Evolutionary conservation across 305 asterid species (phyloP).

Genomic region (Vinca major): DNA sequence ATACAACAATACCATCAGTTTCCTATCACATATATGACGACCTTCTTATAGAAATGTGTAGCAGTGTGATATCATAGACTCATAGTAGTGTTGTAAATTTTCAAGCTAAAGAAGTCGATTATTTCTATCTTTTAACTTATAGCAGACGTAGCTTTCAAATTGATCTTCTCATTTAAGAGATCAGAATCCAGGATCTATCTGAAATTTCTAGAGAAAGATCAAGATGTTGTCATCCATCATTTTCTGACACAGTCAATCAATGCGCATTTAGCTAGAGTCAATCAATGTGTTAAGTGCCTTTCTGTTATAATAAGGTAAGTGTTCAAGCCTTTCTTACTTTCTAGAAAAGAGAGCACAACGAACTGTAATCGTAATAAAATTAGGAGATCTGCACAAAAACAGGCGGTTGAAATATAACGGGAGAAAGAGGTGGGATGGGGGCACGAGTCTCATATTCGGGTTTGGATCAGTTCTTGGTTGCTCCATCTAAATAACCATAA

Average conservation of each 20-base stretch:
- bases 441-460: too few relatives aligned
- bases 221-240: too few relatives aligned
- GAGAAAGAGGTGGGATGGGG: too few relatives aligned
- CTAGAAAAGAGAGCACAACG: too few relatives aligned
- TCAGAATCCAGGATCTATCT: background rate
- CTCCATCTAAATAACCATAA: too few relatives aligned
- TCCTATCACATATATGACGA: background rate
- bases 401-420: background rate
- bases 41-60: background rate
- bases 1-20: background rate
- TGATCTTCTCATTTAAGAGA: background rate
- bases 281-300: background rate
- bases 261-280: background rate
- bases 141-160: background rate
- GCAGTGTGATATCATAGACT: too few relatives aligned
- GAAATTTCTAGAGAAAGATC: background rate
- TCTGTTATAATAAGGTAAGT: too few relatives aligned
- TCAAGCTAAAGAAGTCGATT: background rate
- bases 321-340: too few relatives aligned
- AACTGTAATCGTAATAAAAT: too few relatives aligned
- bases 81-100: background rate
- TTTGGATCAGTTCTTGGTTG: too few relatives aligned
- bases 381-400: too few relatives aligned
- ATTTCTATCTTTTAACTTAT: background rate
- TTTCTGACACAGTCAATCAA: background rate